Conservation (phyloP, 2,329 filamentous ascomycete genomes). For the Cordyceps javanica region DNA sequence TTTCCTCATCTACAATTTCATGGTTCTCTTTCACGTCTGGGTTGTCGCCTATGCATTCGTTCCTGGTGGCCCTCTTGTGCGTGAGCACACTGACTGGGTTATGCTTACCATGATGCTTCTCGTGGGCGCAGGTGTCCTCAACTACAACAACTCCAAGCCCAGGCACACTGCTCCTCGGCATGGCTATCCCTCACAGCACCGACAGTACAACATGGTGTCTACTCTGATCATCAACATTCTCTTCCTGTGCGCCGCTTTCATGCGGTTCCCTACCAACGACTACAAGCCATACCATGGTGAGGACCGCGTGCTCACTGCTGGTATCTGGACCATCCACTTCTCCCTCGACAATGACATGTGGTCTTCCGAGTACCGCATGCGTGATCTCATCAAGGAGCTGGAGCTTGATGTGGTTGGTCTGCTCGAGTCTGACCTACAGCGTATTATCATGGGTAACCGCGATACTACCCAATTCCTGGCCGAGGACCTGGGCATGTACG, state of each 20-base stretch:
- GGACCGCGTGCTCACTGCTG: constrained; percentile 81
- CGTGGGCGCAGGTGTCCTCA: constrained; percentile 80
- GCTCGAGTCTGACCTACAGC: constrained; percentile 85
- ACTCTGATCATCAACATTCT: constrained; percentile 73
- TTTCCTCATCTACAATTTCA: constrained; percentile 85
- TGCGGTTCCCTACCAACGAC: constrained; percentile 88
- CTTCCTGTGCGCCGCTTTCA: constrained; percentile 73
- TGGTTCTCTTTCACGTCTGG: constrained; percentile 98
- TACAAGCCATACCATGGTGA: constrained; percentile 86
- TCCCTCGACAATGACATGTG: constrained; percentile 98
- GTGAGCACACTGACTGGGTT: constrained; percentile 93
- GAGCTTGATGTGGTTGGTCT: constrained; percentile 97
- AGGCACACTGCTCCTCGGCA: constrained; percentile 28
- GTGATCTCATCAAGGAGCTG: constrained; percentile 83
- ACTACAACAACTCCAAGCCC: constrained; percentile 49
- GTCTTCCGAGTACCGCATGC: constrained; percentile 91
- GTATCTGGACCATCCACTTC: constrained; percentile 99
- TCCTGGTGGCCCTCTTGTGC: constrained; percentile 83
- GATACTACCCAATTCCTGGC: constrained; percentile 93
- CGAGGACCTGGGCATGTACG: constrained; percentile 97
- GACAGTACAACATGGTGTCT: constrained; percentile 48
- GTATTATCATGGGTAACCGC: constrained; percentile 99
- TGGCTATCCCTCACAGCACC: constrained; percentile 34
- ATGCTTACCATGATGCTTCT: constrained; percentile 81
- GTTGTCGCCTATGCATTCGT: constrained; percentile 98